Base-by-base conservation (phyloP, 106 monocot genomes). In the Allium fistulosum region DNA sequence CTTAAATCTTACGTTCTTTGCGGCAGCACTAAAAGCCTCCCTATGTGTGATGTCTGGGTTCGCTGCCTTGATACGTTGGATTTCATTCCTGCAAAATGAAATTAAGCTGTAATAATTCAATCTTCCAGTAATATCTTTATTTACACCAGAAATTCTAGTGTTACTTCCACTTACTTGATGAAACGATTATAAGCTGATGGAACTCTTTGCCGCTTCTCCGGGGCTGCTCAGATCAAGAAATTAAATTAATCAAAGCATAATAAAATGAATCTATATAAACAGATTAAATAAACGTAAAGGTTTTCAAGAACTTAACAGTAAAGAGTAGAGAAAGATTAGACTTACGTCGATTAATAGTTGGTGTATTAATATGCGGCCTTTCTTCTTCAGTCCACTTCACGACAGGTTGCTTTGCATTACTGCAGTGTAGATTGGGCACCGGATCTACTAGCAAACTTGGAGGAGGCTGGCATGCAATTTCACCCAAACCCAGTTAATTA, bases 121-220 rank as follows among this genome's bases (percentile, higher is more conserved):
- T 37, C 2, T 37, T 37, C 37, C 37, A 37, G 37, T 37, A 37
- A 37, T 37, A 37, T 37, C 37, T 37, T 37, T 37, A 37, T 37
- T 37, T 2, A 37, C 37, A 1, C 37, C 37, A 0, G 37, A 37
- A 37, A 37, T 5, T 4, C 37, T 37, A 4, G 37, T 37, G 37
- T 37, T 55, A 55, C 13, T 55, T 11, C 9, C 46, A 66, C 26
- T 75, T 62, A 99, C 99, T 99, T 99, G 99, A 99, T 99, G 79
- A 99, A 99, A 8, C 99, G 84, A 80, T 99, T 99, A 80, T 99
- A 99, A 4, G 99, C 99, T 27, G 99, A 99, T 0, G 99, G 99
- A 50, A 99, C 99, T 75, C 99, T 87, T 80, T 99, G 99, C 77
- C 99, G 78, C 81, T 99, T 99, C 90, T 99, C 99, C n/a, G 99